These are phyloP conservation scores for Penicillium sp. DNA, from an alignment of 2,329 filamentous ascomycete genomes.

Conservation along the genomic window DNA sequence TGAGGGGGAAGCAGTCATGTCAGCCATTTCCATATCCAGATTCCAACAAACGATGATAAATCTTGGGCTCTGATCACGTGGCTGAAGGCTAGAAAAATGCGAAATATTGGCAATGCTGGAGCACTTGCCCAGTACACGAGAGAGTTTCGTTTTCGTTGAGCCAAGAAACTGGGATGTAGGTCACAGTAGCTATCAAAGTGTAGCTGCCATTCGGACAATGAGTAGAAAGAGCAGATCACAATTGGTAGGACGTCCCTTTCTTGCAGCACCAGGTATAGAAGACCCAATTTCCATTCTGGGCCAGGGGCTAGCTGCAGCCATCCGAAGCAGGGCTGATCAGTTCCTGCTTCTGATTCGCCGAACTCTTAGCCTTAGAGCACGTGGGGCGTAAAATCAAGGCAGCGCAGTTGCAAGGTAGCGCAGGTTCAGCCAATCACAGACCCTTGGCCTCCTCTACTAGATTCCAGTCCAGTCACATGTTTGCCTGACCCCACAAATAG, in stretches of 20 bases:
- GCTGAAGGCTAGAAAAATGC: too few species aligned
- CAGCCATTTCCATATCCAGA: neutral
- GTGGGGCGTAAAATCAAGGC: neutral
- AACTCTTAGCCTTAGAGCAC: neutral
- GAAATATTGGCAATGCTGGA: neutral
- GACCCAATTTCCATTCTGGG: neutral
- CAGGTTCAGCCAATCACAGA: neutral
- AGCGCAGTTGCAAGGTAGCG: neutral
- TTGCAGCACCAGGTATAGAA: neutral
- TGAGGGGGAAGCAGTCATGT: neutral
- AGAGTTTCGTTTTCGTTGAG: neutral
- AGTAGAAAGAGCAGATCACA: neutral
- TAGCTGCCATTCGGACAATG: neutral
- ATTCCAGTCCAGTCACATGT: neutral
- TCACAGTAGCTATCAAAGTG: neutral
- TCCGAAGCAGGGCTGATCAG: neutral
- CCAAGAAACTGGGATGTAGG: neutral
- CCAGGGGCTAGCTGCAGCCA: neutral
- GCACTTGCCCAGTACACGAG: too few species aligned
- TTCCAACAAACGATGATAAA: neutral
- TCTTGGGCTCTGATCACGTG: neutral
- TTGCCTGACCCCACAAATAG: neutral
- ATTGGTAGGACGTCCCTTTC: neutral
- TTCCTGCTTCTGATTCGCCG: neutral
- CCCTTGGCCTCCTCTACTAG: too few species aligned